Base-by-base conservation (phyloP, 768 basidiomycete genomes). In the Leccinum pellstonianum region DNA sequence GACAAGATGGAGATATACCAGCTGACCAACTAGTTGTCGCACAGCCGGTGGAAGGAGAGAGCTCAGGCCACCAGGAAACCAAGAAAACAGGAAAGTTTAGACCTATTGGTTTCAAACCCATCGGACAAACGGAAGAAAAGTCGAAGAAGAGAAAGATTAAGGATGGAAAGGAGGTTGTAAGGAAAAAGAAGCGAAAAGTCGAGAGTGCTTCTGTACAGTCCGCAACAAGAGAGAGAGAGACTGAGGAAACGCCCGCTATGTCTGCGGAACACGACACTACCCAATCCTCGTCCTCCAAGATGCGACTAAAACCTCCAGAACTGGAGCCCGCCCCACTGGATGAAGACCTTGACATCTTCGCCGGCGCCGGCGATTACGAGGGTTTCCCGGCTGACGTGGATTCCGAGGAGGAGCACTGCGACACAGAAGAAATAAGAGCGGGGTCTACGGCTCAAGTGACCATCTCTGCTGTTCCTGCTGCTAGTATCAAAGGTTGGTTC, bases 341-440 rank as follows among this genome's bases (percentile, higher is more conserved):
- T n/a, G 85, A 85, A 19, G 85, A 92, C 55, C 82, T 92, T 46
- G 90, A 96, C 68, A 95, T 97, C 47, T 97, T 97, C 70, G 90
- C 85, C 2, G 94, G 78, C 55, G 91, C 85, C 5, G 93, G 88
- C 9, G 91, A 92, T 52, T 97, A 95, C 68, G 81, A 88, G 54
- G 90, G 90, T 1, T 70, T 90, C 7, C 82, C 75, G 4, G 85
- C 79, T 21, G 83, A 83, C 52, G 81, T 84, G 19, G 85, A 81
- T 33, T 80, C 80, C 5, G 80, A 81, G 12, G 79, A 68, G n/a
- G 72, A 68, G 25, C 59, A 54, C 15, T n/a, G 49, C 48, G 68
- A 57, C 46, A 59, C 33, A 3, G 64, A 70, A 54, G 58, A 47
- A 46, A 57, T 62, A 51, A 65, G 43, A n/a, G 57, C 58, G 10